phyloP scores from a whole-genome alignment of 2,329 filamentous ascomycete genomes.

The Didymella pinodella region DNA sequence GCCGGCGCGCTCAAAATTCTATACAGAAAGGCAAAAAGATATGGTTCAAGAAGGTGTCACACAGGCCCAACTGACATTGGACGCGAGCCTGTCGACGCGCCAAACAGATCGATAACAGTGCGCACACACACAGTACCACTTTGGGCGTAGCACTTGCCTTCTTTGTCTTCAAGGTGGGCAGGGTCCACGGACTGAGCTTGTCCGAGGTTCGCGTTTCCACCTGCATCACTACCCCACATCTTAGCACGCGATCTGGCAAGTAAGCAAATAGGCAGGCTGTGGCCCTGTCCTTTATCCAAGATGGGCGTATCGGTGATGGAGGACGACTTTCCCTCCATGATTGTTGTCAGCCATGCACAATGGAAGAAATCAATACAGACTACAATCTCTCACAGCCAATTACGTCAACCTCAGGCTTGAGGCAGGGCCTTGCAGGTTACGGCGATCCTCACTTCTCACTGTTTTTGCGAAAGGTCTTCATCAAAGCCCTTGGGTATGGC shows the following conservation, averaged over 20 bases:
- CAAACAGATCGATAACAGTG: constrained; percentile 23
- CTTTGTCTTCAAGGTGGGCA: neutral
- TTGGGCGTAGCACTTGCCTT: constrained; percentile 4
- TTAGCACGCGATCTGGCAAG: constrained; percentile 19
- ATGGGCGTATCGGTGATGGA: neutral
- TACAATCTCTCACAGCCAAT: constrained; percentile 68
- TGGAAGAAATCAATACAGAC: constrained; percentile 47
- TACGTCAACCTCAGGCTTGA: constrained; percentile 59
- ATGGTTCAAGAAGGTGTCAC: constrained; percentile 13
- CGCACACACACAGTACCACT: constrained; percentile 12
- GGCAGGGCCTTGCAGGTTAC: constrained; percentile 72
- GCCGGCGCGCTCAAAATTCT: constrained; percentile 19
- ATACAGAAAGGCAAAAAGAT: constrained; percentile 18
- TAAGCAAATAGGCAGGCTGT: constrained; percentile 1
- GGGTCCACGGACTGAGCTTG: constrained; percentile 6
- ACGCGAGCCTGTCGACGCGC: constrained; percentile 13
- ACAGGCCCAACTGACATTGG: constrained; percentile 9
- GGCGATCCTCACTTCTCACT: constrained; percentile 78
- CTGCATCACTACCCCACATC: constrained; percentile 18
- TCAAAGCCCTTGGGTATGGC: constrained; percentile 77
- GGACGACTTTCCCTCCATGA: neutral
- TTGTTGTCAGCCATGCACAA: constrained; percentile 1
- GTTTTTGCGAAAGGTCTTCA: constrained; percentile 78
- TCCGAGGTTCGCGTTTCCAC: constrained; percentile 5
- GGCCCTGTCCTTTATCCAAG: constrained; percentile 1